phyloP scores from a whole-genome alignment of 345 rosid species.

The Eucalyptus tenuipes region DNA sequence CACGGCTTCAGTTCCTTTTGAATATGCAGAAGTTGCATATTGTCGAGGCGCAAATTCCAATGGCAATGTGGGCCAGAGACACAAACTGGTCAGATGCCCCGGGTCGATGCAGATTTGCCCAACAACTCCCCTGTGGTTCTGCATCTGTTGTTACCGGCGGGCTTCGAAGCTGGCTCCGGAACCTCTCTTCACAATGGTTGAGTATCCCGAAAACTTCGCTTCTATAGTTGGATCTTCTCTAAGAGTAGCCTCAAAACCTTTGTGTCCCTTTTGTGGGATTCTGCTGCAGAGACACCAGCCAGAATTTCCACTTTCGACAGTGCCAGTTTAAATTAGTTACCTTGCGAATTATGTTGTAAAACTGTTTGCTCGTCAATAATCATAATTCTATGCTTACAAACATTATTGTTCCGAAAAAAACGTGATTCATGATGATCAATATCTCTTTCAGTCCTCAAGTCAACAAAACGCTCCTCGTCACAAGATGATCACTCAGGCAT shows the following conservation, averaged over 20 bases:
- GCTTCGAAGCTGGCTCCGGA: conserved; percentile 43
- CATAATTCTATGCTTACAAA: background rate
- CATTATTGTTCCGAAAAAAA: background rate
- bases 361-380: background rate
- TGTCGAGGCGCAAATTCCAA: conserved; percentile 24
- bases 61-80: conserved; percentile 17
- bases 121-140: conserved; percentile 55
- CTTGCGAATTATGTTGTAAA: background rate
- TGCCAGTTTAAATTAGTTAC: background rate
- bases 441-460: background rate
- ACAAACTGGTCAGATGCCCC: conserved; percentile 59
- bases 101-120: conserved; percentile 70
- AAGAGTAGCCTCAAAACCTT: conserved; percentile 27
- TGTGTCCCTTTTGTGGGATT: conserved; percentile 73
- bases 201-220: conserved; percentile 28
- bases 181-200: conserved; percentile 30
- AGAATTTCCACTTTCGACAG: conserved; percentile 32
- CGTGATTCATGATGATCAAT: background rate
- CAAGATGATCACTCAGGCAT: background rate
- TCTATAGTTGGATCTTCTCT: conserved; percentile 2
- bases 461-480: background rate
- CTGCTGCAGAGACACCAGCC: conserved; percentile 60
- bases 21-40: conserved; percentile 49
- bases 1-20: conserved; percentile 43
- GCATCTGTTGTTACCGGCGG: conserved; percentile 73